Base-by-base conservation (phyloP, 192 early-diverging fungal species). In the Obelidium mucronatum region DNA sequence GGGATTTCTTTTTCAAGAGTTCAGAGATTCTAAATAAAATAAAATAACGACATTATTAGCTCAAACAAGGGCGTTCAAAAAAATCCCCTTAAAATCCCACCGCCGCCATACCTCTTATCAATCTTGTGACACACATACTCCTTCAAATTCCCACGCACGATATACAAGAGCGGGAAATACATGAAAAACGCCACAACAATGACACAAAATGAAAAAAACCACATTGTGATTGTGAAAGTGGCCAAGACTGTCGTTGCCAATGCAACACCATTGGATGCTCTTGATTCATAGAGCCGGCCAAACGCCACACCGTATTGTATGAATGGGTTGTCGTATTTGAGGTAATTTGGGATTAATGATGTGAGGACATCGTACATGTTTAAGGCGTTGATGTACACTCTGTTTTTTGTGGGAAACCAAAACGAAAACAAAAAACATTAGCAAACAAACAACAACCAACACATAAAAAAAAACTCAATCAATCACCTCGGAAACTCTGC, bases 101-200 rank as follows among this genome's bases (percentile, higher is more conserved):
- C n/a, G n/a, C n/a, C n/a, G n/a, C 15, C 76, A 62, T 87, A 94
- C 93, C 94, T 76, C 80, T 96, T 96, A 80, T 96, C 94, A 53
- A 96, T 90, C 80, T 94, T 94, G 83, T 94, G 92, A 64, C 91
- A 93, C 65, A 91, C 93, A 77, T 91, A 96, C 76, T 96, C 94
- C 78, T 96, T 96, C 59, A 96, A 80, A 75, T 95, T 96, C 24
- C 94, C 94, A 37, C 87, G 89, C 65, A 96, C 93, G 53, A 88
- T 87, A 76, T 85, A 90, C 65, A 94, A 73, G 52, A 96, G 80
- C 6, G 94, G 94, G 44, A 96, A 83, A 78, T 96, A 96, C 22
- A 94, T 55, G 51, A 93, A 53, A 24, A 86, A 81, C 3, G 94
- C 93, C 13, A 80, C 52, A 4, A 93, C 40, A 68, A 68, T 68